Percentiles rank a stretch among this genome's conserved stretches.
Conservation (phyloP, 139 green algal species). For the Haematococcus lacustris region DNA sequence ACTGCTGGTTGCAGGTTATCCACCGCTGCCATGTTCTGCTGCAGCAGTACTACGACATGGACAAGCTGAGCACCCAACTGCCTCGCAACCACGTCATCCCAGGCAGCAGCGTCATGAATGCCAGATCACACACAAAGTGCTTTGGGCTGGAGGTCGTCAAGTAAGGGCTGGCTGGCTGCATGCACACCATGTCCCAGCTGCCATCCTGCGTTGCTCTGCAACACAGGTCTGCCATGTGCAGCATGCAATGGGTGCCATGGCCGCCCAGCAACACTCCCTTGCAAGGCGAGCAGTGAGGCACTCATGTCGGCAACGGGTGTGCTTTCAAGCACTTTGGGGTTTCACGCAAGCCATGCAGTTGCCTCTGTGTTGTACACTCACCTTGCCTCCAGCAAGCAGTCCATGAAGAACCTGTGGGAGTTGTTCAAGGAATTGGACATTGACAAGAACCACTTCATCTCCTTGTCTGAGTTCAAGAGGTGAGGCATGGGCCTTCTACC, state of each 20-base stretch:
- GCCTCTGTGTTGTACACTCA: not conserved
- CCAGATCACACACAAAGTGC: not conserved
- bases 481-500: too few species aligned
- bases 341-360: not conserved
- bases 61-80: too few species aligned
- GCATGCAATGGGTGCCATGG: not conserved
- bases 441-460: not conserved
- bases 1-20: too few species aligned
- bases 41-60: too few species aligned
- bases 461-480: conserved; percentile 5
- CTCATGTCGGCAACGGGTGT: not conserved
- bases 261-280: too few species aligned
- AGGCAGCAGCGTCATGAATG: not conserved
- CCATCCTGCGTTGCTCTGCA: too few species aligned
- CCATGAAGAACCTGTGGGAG: conserved; percentile 2
- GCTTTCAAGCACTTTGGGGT: not conserved
- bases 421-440: not conserved
- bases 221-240: not conserved
- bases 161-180: too few species aligned
- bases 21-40: too few species aligned
- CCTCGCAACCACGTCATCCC: not conserved
- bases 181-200: too few species aligned
- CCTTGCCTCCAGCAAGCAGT: not conserved
- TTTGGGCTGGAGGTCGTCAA: not conserved
- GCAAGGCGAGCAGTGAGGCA: not conserved